These are phyloP conservation scores for Phaffia rhodozyma DNA, from an alignment of 1,284 basidiomycete genomes.

Conservation along the genomic window DNA sequence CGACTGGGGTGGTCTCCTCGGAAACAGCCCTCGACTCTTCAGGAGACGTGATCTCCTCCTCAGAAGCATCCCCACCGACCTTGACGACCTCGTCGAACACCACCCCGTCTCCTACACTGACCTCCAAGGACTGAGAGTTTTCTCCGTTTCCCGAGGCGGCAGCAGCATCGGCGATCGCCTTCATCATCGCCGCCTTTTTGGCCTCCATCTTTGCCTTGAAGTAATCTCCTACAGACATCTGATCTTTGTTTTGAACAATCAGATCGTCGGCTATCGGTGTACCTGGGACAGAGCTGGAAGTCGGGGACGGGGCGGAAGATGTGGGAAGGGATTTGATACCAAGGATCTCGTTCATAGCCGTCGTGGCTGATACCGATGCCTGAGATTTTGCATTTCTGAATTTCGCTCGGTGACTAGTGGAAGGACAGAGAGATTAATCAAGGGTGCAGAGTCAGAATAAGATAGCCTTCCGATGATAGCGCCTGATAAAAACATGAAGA, in stretches of 20 bases:
- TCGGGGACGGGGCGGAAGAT: background rate
- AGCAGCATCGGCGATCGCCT: too few species aligned
- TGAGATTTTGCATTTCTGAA: conserved; percentile 6
- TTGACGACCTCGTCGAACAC: background rate
- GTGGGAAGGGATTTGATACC: conserved; percentile 1
- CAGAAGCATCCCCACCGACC: background rate
- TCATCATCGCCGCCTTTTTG: background rate
- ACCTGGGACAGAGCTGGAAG: background rate
- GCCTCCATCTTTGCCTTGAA: conserved; percentile 17
- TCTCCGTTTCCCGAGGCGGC: too few species aligned
- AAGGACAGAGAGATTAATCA: background rate
- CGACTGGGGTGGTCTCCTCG: too few species aligned
- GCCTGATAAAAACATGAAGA: background rate
- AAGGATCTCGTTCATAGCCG: conserved; percentile 16
- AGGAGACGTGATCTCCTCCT: too few species aligned
- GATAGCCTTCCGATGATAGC: background rate
- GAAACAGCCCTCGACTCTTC: too few species aligned
- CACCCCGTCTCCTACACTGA: background rate
- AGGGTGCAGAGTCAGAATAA: background rate
- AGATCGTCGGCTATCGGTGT: background rate
- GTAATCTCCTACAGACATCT: conserved; percentile 12
- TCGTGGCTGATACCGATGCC: conserved; percentile 2
- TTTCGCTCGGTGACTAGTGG: conserved; percentile 9
- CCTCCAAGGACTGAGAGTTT: too few species aligned
- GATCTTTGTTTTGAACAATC: conserved; percentile 3